Base-by-base conservation (phyloP, 1,284 basidiomycete species). In the Sanghuangporus weigelae region DNA sequence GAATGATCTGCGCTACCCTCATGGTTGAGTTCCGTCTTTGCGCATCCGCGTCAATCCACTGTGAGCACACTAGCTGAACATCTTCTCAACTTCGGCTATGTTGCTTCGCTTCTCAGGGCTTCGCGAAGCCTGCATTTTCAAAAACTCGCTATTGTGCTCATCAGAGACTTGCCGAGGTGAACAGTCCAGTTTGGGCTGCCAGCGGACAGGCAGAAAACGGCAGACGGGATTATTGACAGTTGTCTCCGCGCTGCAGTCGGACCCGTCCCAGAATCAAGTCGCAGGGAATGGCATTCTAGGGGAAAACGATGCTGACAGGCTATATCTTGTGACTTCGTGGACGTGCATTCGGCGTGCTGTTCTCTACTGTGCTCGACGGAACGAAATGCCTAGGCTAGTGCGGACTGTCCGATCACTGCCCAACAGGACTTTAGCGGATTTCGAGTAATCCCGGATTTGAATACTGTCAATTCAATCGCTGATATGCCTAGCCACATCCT, bases 391-490 rank as follows among this genome's bases (percentile, higher is more conserved):
- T 35, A 38, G 36, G 21, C 53, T 54, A 54, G 53, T 54, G 11
- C 31, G 53, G 26, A 36, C 31, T 54, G 31, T 54, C 53, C 53
- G 53, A 54, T 54, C 53, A 54, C 53, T 54, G 35, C 36, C 35
- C 53, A 54, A 54, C 53, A 54, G 38, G 53, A 54, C 53, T 54
- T 54, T 54, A 54, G 53, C 53, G 53, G 53, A 26, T 54, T 31
- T 54, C 53, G 5, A 54, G 53, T 54, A 54, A 54, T 54, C 53
- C 53, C 53, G 53, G 53, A 38, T 54, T 31, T 54, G 53, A 54
- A 38, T 54, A 12, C 53, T 38, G 53, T 54, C 53, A 54, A 54
- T 54, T 54, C 53, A 54, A 3, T 12, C 26, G 3, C 19, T 19
- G 53, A 54, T 54, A 54, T 54, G 53, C 53, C 53, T 36, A 54